Conservation (phyloP, 352 stramenopile genomes). For the Elongisporangium anandrum region DNA sequence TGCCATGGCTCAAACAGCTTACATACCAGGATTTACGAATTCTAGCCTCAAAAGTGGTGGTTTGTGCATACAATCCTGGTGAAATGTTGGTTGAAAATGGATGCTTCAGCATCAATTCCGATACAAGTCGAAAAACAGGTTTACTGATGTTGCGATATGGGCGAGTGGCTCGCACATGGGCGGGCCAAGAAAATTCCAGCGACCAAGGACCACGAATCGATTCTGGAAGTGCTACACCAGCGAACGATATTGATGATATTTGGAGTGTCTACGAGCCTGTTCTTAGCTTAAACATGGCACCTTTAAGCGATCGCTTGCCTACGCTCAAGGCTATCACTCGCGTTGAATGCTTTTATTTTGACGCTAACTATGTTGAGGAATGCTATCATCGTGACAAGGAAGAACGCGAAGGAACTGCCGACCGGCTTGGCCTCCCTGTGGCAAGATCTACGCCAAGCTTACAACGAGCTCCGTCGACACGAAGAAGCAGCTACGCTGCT, state of each 20-base stretch:
- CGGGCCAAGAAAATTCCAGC: not conserved
- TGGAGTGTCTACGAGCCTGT: conserved; percentile 32
- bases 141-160: conserved; percentile 18
- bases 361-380: conserved; percentile 22
- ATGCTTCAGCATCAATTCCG: not conserved
- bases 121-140: not conserved
- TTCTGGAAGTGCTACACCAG: no score
- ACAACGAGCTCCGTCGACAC: conserved; percentile 1
- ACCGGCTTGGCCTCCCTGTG: not conserved
- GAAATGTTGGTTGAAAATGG: conserved; percentile 29
- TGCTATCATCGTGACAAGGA: not conserved
- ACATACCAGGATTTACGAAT: conserved; percentile 54
- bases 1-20: conserved; percentile 36
- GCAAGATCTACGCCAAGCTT: conserved; percentile 5
- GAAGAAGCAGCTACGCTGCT: conserved; percentile 9
- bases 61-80: conserved; percentile 29
- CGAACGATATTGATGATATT: conserved; percentile 14
- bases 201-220: not conserved
- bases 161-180: not conserved
- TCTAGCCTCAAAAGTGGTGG: conserved; percentile 37
- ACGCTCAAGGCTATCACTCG: conserved; percentile 32
- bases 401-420: not conserved
- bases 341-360: conserved; percentile 61
- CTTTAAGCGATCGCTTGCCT: conserved; percentile 14
- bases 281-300: conserved; percentile 11